Percentiles rank a stretch among this genome's conserved stretches.
Evolutionary conservation across 768 basidiomycete genomes (phyloP).

Genomic region (Cyclocybe cylindracea): DNA sequence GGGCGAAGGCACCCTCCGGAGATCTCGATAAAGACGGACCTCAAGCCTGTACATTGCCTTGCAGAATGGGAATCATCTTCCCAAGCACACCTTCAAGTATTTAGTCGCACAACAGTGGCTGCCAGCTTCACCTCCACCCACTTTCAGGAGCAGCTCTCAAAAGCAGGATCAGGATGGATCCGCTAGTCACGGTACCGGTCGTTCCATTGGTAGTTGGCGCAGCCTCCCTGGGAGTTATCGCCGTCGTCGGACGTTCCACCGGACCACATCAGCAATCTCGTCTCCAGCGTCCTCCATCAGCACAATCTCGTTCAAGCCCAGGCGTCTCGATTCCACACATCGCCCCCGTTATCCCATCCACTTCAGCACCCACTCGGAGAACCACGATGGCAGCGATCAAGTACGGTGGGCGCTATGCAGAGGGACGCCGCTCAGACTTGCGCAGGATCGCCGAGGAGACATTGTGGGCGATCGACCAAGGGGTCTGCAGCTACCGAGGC

Average conservation of each 20-base stretch:
- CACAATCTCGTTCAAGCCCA: background rate
- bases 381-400: constrained; percentile 2
- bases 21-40: too few species aligned
- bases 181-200: background rate
- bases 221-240: constrained; percentile 1
- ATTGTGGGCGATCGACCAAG: constrained; percentile 46
- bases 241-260: background rate
- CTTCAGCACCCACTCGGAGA: background rate
- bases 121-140: too few species aligned
- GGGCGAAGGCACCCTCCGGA: too few species aligned
- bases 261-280: background rate
- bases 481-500: constrained; percentile 34
- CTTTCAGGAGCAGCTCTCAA: too few species aligned
- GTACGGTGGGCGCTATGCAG: constrained; percentile 13
- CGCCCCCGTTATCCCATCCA: background rate
- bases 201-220: background rate
- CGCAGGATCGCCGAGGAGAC: constrained; percentile 54
- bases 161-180: background rate
- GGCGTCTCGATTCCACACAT: constrained; percentile 2
- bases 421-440: constrained; percentile 27
- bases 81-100: too few species aligned
- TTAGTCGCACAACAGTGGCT: too few species aligned
- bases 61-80: too few species aligned
- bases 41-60: too few species aligned
- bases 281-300: background rate